Evolutionary conservation across 768 basidiomycete genomes (phyloP), one percentile per base, ranked within the genome.

Genomic region (Hydnomerulius pinastri): DNA sequence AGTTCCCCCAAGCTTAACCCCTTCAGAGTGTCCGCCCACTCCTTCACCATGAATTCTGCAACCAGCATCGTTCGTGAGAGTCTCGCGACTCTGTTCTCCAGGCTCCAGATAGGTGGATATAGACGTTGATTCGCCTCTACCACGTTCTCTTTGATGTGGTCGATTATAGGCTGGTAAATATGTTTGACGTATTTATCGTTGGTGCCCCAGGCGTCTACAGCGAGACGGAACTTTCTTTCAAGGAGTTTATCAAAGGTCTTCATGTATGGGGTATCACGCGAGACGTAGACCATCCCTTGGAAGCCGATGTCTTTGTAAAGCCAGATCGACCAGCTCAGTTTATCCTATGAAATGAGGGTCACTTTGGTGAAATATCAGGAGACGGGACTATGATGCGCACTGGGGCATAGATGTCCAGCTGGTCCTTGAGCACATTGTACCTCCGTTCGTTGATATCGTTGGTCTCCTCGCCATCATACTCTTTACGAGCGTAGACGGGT

Each of bases 291-390:
- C 71, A 75, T 71, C 4, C 74, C 74, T 62, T 58, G 56, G 43
- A 46, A 44, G 2, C 43, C 43, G 28, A 46, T 41, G 28, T 42
- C 48, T 24, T 49, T 90, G 78, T 86, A 90, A 17, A 88, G 73
- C 88, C 89, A 90, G 69, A 90, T 90, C 0, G 83, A 82, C 86
- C 87, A 89, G 64, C 79, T 80, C 29, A 83, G 71, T n/a, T 77
- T 77, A 56, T 80, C 80, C 79, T 82, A 49, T 21, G 15, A 17
- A n/a, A 17, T 18, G 6, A 7, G 1, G 25, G 17, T 13, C 40
- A n/a, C n/a, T 4, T 28, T 17, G 23, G n/a, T 29, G 5, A 42
- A 9, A 8, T 17, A 41, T 17, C 8, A 42, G 28, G n/a, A 40
- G 44, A 43, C 20, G 23, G 4, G 1, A 13, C 20, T 13, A 4